Conservation (phyloP, 441 rosid species). For the Jatropha multifida region DNA sequence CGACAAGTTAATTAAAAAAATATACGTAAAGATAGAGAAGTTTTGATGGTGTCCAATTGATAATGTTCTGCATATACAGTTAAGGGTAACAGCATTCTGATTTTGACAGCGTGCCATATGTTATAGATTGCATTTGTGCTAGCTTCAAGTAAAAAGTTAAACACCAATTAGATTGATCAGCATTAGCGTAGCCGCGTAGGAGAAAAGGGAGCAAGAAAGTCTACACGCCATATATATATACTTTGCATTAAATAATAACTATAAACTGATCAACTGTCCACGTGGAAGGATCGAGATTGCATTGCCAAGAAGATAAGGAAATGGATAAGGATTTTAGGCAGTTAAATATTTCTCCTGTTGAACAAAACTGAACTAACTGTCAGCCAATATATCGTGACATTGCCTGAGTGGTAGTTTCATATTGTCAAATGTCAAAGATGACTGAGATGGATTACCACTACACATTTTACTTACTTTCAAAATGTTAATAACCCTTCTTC, state of each 20-base stretch:
- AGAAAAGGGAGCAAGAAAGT: background rate
- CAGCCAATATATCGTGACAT: too few relatives aligned
- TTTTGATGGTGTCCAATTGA: background rate
- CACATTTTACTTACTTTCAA: too few relatives aligned
- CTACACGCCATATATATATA: background rate
- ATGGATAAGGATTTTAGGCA: background rate
- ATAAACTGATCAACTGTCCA: background rate
- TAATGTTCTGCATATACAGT: background rate
- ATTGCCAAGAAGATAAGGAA: background rate
- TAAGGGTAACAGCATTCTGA: background rate
- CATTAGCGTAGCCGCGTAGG: too few relatives aligned
- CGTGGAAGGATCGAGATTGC: background rate
- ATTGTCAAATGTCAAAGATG: background rate
- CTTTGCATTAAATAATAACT: too few relatives aligned
- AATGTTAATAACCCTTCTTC: background rate
- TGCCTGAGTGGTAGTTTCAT: too few relatives aligned
- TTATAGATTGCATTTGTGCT: too few relatives aligned
- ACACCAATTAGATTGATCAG: background rate
- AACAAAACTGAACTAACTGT: background rate
- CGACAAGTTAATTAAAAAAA: background rate
- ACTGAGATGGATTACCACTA: background rate
- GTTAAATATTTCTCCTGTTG: background rate
- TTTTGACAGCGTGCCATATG: background rate
- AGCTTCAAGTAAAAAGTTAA: background rate
- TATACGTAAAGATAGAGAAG: background rate